Conservation (phyloP, 352 stramenopile genomes). For the Globisporangium recalcitrans region DNA sequence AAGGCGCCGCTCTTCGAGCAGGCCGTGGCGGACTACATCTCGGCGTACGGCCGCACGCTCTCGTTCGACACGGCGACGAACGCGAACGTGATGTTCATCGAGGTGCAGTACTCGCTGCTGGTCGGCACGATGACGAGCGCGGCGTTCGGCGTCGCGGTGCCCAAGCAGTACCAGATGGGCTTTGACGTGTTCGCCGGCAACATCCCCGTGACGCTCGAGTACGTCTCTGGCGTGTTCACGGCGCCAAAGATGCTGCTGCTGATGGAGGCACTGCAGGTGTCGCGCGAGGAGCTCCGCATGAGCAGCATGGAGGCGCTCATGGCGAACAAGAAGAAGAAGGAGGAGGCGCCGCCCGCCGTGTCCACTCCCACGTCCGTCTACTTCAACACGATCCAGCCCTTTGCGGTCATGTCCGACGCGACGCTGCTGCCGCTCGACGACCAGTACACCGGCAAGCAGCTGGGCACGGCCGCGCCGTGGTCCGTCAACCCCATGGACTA, state of each 20-base stretch:
- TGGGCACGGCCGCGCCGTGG: conserved; percentile 7
- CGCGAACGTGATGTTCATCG: conserved; percentile 15
- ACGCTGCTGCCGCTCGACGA: conserved; percentile 22
- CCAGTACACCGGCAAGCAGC: conserved; percentile 23
- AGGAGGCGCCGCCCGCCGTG: conserved; percentile 15
- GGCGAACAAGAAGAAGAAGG: conserved; percentile 21
- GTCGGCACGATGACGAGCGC: conserved; percentile 23
- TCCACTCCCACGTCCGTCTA: conserved; percentile 21
- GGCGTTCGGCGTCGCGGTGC: conserved; percentile 21
- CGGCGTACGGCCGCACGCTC: conserved; percentile 22
- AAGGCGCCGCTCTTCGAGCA: conserved; percentile 20
- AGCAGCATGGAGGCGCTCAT: conserved; percentile 20
- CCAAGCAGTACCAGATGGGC: conserved; percentile 19
- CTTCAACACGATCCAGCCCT: conserved; percentile 26
- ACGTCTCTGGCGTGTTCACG: conserved; percentile 21
- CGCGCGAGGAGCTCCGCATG: conserved; percentile 13
- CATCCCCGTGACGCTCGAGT: conserved; percentile 24
- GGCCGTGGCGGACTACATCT: conserved; percentile 24
- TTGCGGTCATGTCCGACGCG: conserved; percentile 24
- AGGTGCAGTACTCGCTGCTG: conserved; percentile 26
- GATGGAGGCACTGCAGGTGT: conserved; percentile 17
- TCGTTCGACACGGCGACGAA: conserved; percentile 18
- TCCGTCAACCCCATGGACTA: conserved; percentile 25
- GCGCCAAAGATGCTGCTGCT: conserved; percentile 16
- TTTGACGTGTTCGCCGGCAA: conserved; percentile 22